Percentiles rank a stretch among this genome's conserved stretches.
Conservation (phyloP, 805 yeast species). For the Candida vaughaniae region DNA sequence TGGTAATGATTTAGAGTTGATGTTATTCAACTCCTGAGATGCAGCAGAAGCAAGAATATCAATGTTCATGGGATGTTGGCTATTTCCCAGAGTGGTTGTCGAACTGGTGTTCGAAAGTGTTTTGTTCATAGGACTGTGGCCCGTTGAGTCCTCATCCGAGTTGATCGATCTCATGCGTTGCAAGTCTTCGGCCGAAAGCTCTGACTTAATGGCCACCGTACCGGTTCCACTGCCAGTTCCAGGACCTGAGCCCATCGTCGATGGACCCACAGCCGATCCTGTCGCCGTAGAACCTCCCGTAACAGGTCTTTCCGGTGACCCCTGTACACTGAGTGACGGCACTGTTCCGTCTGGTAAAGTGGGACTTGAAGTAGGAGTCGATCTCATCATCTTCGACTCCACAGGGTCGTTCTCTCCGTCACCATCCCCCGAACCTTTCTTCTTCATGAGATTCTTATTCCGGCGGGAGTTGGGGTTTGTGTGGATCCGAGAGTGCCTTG, state of each 20-base stretch:
- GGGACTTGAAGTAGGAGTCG: background rate
- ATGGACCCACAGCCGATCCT: background rate
- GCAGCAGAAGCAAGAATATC: constrained; percentile 56
- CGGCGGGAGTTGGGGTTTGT: constrained; percentile 66
- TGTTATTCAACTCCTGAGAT: constrained; percentile 48
- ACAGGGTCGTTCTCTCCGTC: background rate
- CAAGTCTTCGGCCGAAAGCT: constrained; percentile 5
- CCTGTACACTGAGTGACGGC: no score
- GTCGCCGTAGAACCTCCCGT: background rate
- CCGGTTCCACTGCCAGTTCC: background rate
- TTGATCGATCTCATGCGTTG: constrained; percentile 5
- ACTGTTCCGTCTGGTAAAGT: no score
- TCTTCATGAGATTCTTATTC: constrained; percentile 44
- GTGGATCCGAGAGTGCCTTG: constrained; percentile 72
- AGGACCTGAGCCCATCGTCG: background rate
- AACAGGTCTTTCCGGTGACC: no score
- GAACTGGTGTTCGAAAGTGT: constrained; percentile 1
- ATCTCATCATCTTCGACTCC: background rate
- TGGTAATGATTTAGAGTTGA: constrained; percentile 49
- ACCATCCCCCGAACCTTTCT: constrained; percentile 1
- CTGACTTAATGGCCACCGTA: background rate
- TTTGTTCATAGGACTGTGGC: constrained; percentile 1
- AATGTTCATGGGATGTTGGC: constrained; percentile 28
- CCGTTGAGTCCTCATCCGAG: constrained; percentile 7
- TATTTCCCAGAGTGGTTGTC: background rate